These are phyloP conservation scores for Akanthomyces dipterigenus DNA, from an alignment of 2,329 filamentous ascomycete genomes.

Conservation along the genomic window DNA sequence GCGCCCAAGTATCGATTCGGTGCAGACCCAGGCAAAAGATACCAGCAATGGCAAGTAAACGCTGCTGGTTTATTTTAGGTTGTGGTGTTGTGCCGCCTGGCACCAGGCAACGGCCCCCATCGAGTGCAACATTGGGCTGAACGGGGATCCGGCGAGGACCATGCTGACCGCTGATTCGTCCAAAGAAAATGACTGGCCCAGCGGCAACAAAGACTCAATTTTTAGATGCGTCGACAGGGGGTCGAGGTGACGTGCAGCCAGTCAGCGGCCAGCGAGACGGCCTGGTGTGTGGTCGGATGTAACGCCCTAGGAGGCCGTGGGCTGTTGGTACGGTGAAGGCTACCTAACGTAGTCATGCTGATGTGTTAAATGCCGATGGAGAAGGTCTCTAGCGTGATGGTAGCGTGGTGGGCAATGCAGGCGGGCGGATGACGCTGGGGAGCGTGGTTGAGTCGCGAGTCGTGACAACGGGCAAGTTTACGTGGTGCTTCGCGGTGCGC, in stretches of 20 bases:
- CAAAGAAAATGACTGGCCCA: not conserved
- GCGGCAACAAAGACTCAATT: constrained; percentile 9
- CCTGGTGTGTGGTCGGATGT: not conserved
- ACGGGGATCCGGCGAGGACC: not conserved
- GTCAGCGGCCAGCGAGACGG: constrained; percentile 3
- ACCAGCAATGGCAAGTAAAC: not conserved
- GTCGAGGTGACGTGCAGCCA: constrained; percentile 5
- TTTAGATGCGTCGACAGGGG: not conserved
- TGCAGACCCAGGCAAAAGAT: not conserved
- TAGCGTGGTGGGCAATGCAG: not conserved
- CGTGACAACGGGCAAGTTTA: not conserved
- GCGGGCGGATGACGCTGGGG: not conserved
- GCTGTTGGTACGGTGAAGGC: not conserved
- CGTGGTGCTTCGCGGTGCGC: not conserved
- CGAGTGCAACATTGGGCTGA: not conserved
- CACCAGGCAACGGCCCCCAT: not conserved
- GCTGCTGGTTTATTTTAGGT: not conserved
- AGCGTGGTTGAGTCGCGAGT: not conserved
- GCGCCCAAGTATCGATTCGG: not conserved
- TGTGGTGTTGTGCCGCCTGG: not conserved
- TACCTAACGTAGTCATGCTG: too few species aligned
- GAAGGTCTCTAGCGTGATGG: not conserved
- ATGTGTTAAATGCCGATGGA: not conserved
- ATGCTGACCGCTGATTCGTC: constrained; percentile 9
- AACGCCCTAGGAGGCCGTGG: not conserved